phyloP scores from a whole-genome alignment of 2,329 filamentous ascomycete species.

The Thelonectria discophora region DNA sequence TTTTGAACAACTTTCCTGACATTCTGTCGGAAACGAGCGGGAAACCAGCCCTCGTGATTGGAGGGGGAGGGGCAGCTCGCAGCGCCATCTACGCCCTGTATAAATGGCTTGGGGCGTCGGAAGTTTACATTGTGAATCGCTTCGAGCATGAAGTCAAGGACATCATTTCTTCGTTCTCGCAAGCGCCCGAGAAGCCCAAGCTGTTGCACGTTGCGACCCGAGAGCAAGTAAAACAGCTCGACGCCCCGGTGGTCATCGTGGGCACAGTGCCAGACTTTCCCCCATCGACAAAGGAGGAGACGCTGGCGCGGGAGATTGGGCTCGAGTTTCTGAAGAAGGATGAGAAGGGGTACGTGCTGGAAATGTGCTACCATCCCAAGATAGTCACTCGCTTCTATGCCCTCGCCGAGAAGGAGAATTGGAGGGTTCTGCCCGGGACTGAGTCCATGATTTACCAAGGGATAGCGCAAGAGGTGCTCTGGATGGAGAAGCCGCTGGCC shows the following conservation, averaged over 20 bases:
- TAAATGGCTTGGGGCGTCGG: slow-evolving; percentile 18
- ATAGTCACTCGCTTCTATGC: slow-evolving; percentile 23
- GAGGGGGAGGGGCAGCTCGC: slow-evolving; percentile 18
- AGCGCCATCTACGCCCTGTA: slow-evolving; percentile 16
- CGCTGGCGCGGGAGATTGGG: slow-evolving; percentile 21
- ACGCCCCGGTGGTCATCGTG: slow-evolving; percentile 19
- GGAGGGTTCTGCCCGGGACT: slow-evolving; percentile 24
- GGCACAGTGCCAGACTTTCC: slow-evolving; percentile 29
- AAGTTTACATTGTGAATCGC: slow-evolving; percentile 21
- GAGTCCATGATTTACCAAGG: slow-evolving; percentile 30
- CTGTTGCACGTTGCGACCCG: slow-evolving; percentile 10
- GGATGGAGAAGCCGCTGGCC: slow-evolving; percentile 24
- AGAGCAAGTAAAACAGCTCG: slow-evolving; percentile 14
- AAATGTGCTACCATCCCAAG: slow-evolving; percentile 33
- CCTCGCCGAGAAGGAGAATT: slow-evolving; percentile 6
- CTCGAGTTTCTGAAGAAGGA: slow-evolving; percentile 21
- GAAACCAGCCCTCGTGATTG: slow-evolving; percentile 16
- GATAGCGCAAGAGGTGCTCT: slow-evolving; percentile 30
- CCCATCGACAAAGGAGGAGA: slow-evolving; percentile 20
- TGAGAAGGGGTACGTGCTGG: slow-evolving; percentile 22
- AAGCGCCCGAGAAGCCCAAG: not conserved
- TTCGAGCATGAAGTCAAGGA: slow-evolving; percentile 9
- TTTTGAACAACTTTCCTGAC: slow-evolving; percentile 16
- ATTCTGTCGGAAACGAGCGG: slow-evolving; percentile 1
- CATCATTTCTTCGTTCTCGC: slow-evolving; percentile 11